Percentiles rank a stretch among this genome's conserved stretches.
Evolutionary conservation across 129 eudicot species (phyloP).

Genomic region (Escallonia herrerae): DNA sequence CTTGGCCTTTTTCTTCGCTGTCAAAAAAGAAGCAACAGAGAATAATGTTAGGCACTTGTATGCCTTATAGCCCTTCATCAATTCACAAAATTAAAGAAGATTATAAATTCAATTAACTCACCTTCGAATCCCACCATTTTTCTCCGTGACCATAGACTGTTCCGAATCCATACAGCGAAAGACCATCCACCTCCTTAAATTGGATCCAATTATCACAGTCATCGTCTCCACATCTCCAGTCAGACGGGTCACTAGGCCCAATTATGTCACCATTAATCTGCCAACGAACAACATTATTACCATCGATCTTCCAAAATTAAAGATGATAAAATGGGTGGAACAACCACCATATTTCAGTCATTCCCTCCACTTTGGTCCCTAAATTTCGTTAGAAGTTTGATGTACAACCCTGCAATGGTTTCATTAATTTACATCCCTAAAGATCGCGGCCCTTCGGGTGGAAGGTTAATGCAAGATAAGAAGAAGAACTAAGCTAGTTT

Average conservation of each 20-base stretch:
- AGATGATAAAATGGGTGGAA: not conserved
- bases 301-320: constrained; percentile 18
- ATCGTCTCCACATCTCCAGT: constrained; percentile 13
- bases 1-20: not conserved
- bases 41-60: too few relatives aligned
- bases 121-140: constrained; percentile 15
- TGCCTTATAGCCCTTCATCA: too few relatives aligned
- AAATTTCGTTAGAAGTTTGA: too few relatives aligned
- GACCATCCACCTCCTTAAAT: constrained; percentile 12
- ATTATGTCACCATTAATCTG: constrained; percentile 27
- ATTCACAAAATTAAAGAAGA: too few relatives aligned
- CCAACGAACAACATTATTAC: constrained; percentile 1
- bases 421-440: too few relatives aligned
- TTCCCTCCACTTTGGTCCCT: too few relatives aligned
- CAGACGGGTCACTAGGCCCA: constrained; percentile 20
- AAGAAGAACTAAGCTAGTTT: too few relatives aligned
- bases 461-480: too few relatives aligned
- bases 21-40: not conserved
- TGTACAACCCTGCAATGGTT: too few relatives aligned
- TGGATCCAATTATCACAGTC: constrained; percentile 20
- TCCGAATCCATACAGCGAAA: constrained; percentile 18
- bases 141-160: constrained; percentile 17
- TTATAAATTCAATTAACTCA: too few relatives aligned
- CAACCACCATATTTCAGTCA: not conserved
- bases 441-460: too few relatives aligned